Base-by-base conservation (phyloP, 495 filamentous ascomycete genomes). In the Cercophora samala region DNA sequence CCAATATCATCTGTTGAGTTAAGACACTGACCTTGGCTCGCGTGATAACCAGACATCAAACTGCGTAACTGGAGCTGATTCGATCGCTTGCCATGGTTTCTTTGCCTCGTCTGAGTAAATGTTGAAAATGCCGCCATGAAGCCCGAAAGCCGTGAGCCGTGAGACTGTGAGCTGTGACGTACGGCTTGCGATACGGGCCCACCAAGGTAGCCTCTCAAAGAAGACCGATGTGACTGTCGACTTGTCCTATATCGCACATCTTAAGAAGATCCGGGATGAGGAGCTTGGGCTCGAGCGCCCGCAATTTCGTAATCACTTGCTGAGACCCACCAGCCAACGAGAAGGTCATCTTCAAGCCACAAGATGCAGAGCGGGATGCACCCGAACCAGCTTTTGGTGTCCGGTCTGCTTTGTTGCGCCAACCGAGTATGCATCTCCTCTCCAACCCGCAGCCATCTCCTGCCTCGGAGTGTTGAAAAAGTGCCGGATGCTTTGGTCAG, bases 181-280 rank as follows among this genome's bases (percentile, higher is more conserved):
- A 24, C 11, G 60, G 60, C 26, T 25, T 22, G 60, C 17, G n/a
- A 42, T 24, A 19, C n/a, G 60, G 60, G 1, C 21, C 60, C 60
- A 62, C 29, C 26, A 8, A 62, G 18, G 60, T 8, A 60, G 17
- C 19, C n/a, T 60, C 58, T 32, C 22, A 32, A 15, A 25, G 58
- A 24, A 6, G 29, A 21, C 24, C 60, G 60, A 42, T 37, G 60
- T 62, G 13, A 60, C 58, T 18, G 58, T 60, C 8, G 58, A 15
- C 29, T 29, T 29, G 70, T 56, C 53, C 72, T 78, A 80, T 80
- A 80, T 71, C 69, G 78, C 78, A 77, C 78, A 79, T 80, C 78
- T 76, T 80, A 80, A 78, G 77, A 70, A 77, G 75, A 79, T 78
- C 77, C 66, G 71, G 17, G 52, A 17, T 24, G 0, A 29, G 29